Evolutionary conservation across 179 eudicot species (phyloP).

Genomic region (Vitellaria paradoxa): DNA sequence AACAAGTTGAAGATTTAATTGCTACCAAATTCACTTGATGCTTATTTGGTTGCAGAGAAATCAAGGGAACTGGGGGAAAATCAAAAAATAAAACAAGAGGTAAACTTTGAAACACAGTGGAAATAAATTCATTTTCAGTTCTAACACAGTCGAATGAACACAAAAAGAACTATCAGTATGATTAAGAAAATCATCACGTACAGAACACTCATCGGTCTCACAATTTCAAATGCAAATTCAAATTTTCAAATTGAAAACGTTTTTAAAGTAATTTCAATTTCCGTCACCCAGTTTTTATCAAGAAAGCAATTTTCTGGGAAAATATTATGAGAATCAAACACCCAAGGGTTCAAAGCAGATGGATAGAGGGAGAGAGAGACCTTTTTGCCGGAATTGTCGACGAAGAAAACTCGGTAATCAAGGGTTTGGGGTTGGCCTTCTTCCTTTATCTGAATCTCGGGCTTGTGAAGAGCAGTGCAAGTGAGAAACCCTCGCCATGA

Average conservation of each 20-base stretch:
- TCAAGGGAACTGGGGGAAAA: background rate
- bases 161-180: background rate
- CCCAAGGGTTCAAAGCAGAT: background rate
- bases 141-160: background rate
- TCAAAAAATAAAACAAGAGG: background rate
- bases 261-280: background rate
- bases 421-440: constrained; percentile 45
- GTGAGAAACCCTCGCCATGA: constrained; percentile 12
- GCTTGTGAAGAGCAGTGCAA: constrained; percentile 25
- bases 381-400: constrained; percentile 79
- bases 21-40: background rate
- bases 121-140: background rate
- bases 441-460: constrained; percentile 24
- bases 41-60: background rate
- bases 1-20: background rate
- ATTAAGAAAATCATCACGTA: background rate
- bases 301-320: background rate
- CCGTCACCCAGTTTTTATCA: background rate
- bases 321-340: background rate
- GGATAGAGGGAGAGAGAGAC: constrained; percentile 15
- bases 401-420: constrained; percentile 77
- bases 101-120: background rate
- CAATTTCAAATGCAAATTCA: background rate
- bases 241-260: background rate
- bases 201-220: background rate